A percentile compares a stretch with the other conserved stretches of the same genome.
These are phyloP conservation scores for Sarcodon sp. DNA, from an alignment of 768 basidiomycete genomes.

Conservation along the genomic window DNA sequence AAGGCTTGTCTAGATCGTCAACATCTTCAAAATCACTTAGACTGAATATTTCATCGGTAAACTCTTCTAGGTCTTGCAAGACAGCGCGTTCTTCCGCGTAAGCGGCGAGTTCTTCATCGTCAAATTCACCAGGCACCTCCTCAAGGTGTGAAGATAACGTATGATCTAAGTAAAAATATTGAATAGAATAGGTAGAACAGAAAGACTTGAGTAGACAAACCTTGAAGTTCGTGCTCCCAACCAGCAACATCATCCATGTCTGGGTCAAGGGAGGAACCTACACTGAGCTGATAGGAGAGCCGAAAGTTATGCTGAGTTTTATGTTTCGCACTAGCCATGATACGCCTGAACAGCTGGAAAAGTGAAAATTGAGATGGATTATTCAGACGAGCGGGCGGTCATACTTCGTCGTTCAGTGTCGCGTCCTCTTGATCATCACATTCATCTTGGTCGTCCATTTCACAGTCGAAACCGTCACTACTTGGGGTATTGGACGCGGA, in stretches of 20 bases:
- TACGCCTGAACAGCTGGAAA: conserved; percentile 49
- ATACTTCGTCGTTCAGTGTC: conserved; percentile 52
- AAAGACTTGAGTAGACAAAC: conserved; percentile 14
- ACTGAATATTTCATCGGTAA: conserved; percentile 12
- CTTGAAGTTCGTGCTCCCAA: conserved; percentile 49
- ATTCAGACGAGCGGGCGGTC: conserved; percentile 6
- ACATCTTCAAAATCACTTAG: conserved; percentile 15
- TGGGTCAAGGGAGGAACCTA: conserved; percentile 69
- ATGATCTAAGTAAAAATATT: not conserved
- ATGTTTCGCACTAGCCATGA: conserved; percentile 40
- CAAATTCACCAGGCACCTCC: conserved; percentile 31
- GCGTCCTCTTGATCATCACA: conserved; percentile 46
- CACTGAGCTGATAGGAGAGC: conserved; percentile 52
- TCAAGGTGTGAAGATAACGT: conserved; percentile 5
- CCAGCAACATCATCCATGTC: conserved; percentile 45
- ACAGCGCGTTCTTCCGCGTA: conserved; percentile 39
- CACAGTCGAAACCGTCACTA: conserved; percentile 35
- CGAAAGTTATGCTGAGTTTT: conserved; percentile 41
- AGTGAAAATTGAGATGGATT: not conserved
- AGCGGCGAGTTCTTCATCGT: conserved; percentile 43
- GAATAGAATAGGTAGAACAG: conserved; percentile 1
- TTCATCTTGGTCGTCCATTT: conserved; percentile 32
- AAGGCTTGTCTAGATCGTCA: conserved; percentile 7
- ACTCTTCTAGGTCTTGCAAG: conserved; percentile 16
- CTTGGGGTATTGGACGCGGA: conserved; percentile 22